Percentiles rank a stretch among this genome's conserved stretches.
Evolutionary conservation across 139 green algal species (phyloP).

Genomic region (Chloropicon primus): DNA sequence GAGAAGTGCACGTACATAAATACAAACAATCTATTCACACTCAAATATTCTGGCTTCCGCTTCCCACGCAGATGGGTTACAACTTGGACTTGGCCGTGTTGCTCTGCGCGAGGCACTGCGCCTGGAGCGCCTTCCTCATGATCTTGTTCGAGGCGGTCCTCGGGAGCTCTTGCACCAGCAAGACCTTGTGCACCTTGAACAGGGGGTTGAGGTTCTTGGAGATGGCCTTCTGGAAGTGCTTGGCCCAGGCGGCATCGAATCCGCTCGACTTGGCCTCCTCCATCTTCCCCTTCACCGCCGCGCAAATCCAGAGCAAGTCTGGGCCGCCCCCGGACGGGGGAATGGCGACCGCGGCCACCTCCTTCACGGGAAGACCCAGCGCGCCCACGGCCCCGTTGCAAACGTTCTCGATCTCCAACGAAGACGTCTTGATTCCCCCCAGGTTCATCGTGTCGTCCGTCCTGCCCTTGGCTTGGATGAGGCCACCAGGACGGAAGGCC

Average conservation of each 20-base stretch:
- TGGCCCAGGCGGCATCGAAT: neutral
- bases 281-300: conserved; percentile 37
- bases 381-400: conserved; percentile 28
- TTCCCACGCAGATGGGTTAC: too few relatives aligned
- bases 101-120: neutral
- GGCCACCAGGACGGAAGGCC: conserved; percentile 42
- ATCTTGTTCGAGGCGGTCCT: conserved; percentile 85
- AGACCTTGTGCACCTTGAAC: conserved; percentile 66
- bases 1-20: too few relatives aligned
- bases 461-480: conserved; percentile 55
- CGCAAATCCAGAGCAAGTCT: conserved; percentile 65
- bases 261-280: neutral
- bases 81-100: neutral
- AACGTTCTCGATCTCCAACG: conserved; percentile 72
- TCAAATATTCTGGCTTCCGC: too few relatives aligned
- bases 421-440: conserved; percentile 81
- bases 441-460: conserved; percentile 97
- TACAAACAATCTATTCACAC: too few relatives aligned
- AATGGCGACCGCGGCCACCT: conserved; percentile 65
- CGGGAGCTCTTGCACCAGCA: conserved; percentile 42
- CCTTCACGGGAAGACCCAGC: conserved; percentile 18
- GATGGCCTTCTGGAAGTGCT: conserved; percentile 30
- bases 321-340: conserved; percentile 56
- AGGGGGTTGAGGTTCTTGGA: conserved; percentile 70
- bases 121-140: conserved; percentile 61